Percentiles rank a stretch among this genome's conserved stretches.
Evolutionary conservation across 83 land plant genomes (phyloP).

Genomic region (Picea mariana): DNA sequence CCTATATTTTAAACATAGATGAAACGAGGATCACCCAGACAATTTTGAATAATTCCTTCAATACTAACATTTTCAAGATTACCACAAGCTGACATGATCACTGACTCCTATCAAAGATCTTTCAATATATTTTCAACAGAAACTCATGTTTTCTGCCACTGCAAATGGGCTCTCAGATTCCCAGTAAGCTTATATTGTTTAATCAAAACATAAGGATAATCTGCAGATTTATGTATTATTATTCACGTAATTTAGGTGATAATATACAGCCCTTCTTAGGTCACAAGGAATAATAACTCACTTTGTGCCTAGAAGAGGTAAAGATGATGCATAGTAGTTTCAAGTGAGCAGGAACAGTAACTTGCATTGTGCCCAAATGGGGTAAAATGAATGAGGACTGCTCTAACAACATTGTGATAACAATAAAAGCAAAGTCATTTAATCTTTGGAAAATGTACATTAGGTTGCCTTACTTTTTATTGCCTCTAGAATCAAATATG

Average conservation of each 20-base stretch:
- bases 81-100: background rate
- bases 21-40: background rate
- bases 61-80: background rate
- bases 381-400: background rate
- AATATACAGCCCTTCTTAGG: background rate
- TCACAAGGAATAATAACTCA: background rate
- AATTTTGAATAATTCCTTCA: background rate
- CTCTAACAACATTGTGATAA: background rate
- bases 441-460: background rate
- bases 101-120: background rate
- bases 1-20: background rate
- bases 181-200: background rate
- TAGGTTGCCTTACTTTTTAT: background rate
- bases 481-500: background rate
- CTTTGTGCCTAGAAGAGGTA: background rate
- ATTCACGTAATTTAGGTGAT: background rate
- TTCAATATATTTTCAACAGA: background rate
- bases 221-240: background rate
- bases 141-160: background rate
- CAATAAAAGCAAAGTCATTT: background rate
- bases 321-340: background rate
- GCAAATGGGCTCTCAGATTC: background rate
- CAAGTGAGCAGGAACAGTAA: background rate
- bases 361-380: background rate
- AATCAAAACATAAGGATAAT: background rate